A percentile compares a stretch with the other conserved stretches of the same genome.
phyloP scores from a whole-genome alignment of 257 asterid genomes.

The Nicotiana knightiana region DNA sequence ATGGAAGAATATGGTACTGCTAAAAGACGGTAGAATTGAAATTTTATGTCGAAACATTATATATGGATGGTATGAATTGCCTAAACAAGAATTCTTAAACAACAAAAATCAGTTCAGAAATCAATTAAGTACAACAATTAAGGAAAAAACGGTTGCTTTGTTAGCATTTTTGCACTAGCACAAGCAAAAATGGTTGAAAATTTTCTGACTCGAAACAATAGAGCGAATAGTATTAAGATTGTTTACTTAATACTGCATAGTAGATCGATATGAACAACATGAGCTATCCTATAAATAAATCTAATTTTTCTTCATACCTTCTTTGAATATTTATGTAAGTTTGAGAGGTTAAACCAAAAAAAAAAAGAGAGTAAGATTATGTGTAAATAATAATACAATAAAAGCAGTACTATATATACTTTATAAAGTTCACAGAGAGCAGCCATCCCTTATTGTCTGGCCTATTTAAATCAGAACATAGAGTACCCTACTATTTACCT shows the following conservation, averaged over 20 bases:
- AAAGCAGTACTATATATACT: background rate
- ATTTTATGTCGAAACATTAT: too few species aligned
- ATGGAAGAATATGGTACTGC: too few species aligned
- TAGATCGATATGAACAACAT: background rate
- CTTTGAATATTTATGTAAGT: background rate
- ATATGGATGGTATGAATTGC: too few species aligned
- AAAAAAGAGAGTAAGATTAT: background rate
- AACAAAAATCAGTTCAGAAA: too few species aligned
- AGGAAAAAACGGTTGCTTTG: background rate
- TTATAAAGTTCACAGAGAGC: constrained; percentile 17
- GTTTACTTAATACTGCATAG: too few species aligned
- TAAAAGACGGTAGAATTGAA: too few species aligned
- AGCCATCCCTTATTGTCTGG: constrained; percentile 33
- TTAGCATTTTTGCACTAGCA: background rate
- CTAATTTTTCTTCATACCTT: background rate
- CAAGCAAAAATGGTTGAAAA: background rate
- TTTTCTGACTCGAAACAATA: too few species aligned
- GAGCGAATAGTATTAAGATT: too few species aligned
- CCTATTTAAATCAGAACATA: constrained; percentile 10
- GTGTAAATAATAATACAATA: constrained; percentile 5
- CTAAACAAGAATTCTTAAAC: too few species aligned
- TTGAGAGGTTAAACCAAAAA: background rate
- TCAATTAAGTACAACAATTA: background rate
- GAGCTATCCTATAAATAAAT: background rate
- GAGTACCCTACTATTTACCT: background rate